Conservation (phyloP, 2,329 filamentous ascomycete species). For the Penicillium sp. region DNA sequence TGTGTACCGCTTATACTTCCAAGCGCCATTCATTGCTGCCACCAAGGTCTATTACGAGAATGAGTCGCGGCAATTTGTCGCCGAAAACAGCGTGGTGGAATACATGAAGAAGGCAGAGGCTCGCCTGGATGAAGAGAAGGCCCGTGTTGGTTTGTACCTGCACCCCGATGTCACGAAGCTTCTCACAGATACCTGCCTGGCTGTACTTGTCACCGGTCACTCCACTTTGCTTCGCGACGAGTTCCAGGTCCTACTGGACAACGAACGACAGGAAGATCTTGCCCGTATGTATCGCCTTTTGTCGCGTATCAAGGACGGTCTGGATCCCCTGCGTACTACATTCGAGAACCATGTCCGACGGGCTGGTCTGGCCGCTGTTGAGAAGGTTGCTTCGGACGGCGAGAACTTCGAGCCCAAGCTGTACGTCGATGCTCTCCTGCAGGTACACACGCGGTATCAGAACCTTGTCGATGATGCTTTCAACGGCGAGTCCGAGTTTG, state of each 20-base stretch:
- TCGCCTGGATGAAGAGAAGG: conserved; percentile 88
- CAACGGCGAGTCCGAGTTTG: conserved; percentile 94
- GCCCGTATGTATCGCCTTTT: conserved; percentile 94
- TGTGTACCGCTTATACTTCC: conserved; percentile 90
- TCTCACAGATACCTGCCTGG: conserved; percentile 84
- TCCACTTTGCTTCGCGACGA: conserved; percentile 85
- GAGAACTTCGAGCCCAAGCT: conserved; percentile 94
- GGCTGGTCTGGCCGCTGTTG: conserved; percentile 81
- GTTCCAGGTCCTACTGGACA: conserved; percentile 90
- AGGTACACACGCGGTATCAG: conserved; percentile 92
- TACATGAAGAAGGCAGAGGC: conserved; percentile 99
- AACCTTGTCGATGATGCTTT: conserved; percentile 90
- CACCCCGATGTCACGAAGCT: conserved; percentile 84
- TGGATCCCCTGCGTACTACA: conserved; percentile 81
- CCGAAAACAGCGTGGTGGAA: conserved; percentile 95
- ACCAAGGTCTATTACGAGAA: conserved; percentile 85
- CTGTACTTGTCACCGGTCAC: conserved; percentile 86
- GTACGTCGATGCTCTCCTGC: conserved; percentile 91
- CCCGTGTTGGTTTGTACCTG: conserved; percentile 87
- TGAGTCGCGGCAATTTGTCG: conserved; percentile 91
- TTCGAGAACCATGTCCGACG: conserved; percentile 94
- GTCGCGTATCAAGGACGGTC: conserved; percentile 82
- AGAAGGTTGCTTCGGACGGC: conserved; percentile 85
- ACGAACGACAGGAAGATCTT: conserved; percentile 93
- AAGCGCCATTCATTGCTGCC: conserved; percentile 84